Evolutionary conservation across 129 eudicot genomes (phyloP).

Genomic region (Flaveria trinervia): DNA sequence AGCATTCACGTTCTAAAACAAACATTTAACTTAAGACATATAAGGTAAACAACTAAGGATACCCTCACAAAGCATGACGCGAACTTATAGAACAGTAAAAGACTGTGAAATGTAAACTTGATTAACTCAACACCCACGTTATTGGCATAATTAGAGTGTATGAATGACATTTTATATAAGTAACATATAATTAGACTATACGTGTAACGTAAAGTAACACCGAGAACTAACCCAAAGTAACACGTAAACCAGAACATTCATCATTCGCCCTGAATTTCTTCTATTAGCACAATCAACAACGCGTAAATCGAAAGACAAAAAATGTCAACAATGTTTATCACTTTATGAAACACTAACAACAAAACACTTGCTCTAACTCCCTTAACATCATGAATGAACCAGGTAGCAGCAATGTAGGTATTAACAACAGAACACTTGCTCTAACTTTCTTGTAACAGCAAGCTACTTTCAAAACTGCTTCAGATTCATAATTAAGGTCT

Average conservation of each 20-base stretch:
- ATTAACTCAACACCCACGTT: background rate
- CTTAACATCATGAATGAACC: too few relatives aligned
- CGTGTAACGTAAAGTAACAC: slow-evolving; percentile 8
- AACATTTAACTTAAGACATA: background rate
- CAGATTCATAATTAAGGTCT: slow-evolving; percentile 5
- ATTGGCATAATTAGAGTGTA: background rate
- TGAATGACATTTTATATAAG: background rate
- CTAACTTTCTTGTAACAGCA: slow-evolving; percentile 5
- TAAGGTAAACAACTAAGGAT: slow-evolving; percentile 16
- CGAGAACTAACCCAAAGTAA: background rate
- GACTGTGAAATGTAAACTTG: background rate
- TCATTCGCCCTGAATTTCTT: background rate
- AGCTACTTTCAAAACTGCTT: background rate
- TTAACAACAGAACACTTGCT: slow-evolving; percentile 7
- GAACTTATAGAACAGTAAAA: background rate
- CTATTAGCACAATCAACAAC: background rate
- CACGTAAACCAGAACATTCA: background rate
- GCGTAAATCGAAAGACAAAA: background rate
- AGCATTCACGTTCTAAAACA: background rate
- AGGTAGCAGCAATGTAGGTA: too few relatives aligned
- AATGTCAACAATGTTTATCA: slow-evolving; percentile 8
- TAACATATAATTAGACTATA: background rate
- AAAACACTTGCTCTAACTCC: too few relatives aligned
- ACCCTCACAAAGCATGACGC: slow-evolving; percentile 9
- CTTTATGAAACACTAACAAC: too few relatives aligned